These are phyloP conservation scores for Russula vinacea DNA, from an alignment of 768 basidiomycete species.

Conservation along the genomic window DNA sequence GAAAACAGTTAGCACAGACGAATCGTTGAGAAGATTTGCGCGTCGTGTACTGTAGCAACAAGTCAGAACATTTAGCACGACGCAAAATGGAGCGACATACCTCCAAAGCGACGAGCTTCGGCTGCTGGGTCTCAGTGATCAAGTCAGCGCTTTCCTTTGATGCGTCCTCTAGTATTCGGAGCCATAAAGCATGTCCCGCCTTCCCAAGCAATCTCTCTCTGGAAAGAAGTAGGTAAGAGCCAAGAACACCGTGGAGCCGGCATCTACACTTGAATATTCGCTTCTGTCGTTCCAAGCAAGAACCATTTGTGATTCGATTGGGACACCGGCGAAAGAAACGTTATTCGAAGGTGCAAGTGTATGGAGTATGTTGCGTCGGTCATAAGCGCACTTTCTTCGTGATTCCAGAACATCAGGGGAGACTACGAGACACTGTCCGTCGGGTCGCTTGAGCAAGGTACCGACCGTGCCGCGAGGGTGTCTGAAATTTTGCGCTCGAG, in stretches of 20 bases:
- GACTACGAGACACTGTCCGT: constrained; percentile 62
- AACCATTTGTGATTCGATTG: constrained; percentile 71
- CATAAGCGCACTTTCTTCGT: constrained; percentile 52
- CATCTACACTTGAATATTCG: constrained; percentile 43
- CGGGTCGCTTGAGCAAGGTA: constrained; percentile 53
- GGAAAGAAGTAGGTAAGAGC: constrained; percentile 82
- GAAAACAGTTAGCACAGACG: constrained; percentile 64
- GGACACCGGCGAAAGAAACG: constrained; percentile 58
- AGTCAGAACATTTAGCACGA: constrained; percentile 4
- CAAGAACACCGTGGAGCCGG: constrained; percentile 66
- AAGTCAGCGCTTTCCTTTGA: constrained; percentile 40
- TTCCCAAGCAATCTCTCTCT: constrained; percentile 65
- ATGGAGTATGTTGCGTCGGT: constrained; percentile 56
- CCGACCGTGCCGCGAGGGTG: constrained; percentile 40
- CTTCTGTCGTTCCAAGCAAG: constrained; percentile 66
- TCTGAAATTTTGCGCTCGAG: constrained; percentile 59
- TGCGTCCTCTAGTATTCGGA: constrained; percentile 49
- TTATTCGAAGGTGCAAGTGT: constrained; percentile 55
- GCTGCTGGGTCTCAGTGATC: constrained; percentile 43
- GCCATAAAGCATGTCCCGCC: constrained; percentile 62
- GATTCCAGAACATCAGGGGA: constrained; percentile 71
- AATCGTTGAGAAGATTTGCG: constrained; percentile 46
- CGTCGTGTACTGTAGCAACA: constrained; percentile 48
- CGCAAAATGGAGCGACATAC: constrained; percentile 34
- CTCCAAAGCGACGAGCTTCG: constrained; percentile 46